These are phyloP conservation scores for Cyclotella baltica DNA, from an alignment of 108 stramenopile species.

Conservation along the genomic window DNA sequence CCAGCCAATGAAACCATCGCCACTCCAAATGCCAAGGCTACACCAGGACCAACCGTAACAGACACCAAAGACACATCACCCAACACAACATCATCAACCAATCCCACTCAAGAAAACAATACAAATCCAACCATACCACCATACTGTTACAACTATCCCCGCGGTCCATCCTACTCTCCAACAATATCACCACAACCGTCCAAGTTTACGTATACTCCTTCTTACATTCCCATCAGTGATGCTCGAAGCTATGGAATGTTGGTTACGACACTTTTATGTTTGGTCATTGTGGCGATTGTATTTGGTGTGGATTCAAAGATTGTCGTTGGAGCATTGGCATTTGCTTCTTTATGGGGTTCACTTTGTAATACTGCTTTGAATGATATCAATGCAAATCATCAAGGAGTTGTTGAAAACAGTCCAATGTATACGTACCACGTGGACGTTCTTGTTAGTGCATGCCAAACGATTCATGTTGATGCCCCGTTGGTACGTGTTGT, in stretches of 20 bases:
- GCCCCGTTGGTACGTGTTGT: not conserved
- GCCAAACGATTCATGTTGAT: not conserved
- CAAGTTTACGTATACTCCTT: not conserved
- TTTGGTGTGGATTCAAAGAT: not conserved
- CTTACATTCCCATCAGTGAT: not conserved
- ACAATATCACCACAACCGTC: not conserved
- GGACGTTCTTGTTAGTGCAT: not conserved
- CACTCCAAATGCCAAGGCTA: too few species aligned
- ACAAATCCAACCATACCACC: slow-evolving; percentile 1
- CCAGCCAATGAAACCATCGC: too few species aligned
- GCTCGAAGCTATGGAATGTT: not conserved
- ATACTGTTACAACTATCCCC: not conserved
- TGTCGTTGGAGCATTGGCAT: not conserved
- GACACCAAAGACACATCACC: too few species aligned
- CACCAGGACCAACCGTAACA: too few species aligned
- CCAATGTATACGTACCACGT: not conserved
- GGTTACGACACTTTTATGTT: not conserved
- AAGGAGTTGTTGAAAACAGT: not conserved
- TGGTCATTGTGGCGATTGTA: not conserved
- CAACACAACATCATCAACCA: too few species aligned
- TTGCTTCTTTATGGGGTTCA: not conserved
- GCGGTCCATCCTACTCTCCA: not conserved
- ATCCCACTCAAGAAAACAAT: too few species aligned
- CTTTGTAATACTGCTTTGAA: not conserved
- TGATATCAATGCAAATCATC: not conserved